phyloP scores from a whole-genome alignment of 2,329 filamentous ascomycete genomes.

The Macroventuria anomochaeta region DNA sequence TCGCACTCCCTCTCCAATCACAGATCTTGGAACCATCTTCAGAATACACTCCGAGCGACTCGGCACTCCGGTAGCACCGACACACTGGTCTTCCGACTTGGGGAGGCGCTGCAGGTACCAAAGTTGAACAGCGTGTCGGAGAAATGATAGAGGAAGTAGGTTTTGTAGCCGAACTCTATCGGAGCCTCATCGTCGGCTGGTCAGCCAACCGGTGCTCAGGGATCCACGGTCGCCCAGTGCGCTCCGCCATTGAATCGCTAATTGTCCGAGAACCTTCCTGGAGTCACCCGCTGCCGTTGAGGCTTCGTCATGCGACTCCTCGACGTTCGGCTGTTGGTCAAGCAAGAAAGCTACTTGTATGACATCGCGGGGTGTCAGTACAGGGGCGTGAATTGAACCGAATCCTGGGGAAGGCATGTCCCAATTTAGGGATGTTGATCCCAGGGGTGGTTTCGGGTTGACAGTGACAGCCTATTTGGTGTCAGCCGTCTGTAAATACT shows the following conservation, averaged over 20 bases:
- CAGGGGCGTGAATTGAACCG: slow-evolving; percentile 48
- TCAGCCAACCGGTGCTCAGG: slow-evolving; percentile 83
- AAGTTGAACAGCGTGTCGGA: slow-evolving; percentile 9
- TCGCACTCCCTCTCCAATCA: slow-evolving; percentile 9
- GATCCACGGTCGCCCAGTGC: slow-evolving; percentile 89
- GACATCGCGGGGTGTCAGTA: slow-evolving; percentile 67
- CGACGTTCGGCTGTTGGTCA: slow-evolving; percentile 59
- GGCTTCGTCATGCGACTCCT: slow-evolving; percentile 53
- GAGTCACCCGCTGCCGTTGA: slow-evolving; percentile 40
- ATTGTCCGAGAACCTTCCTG: slow-evolving; percentile 73
- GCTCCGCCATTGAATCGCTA: slow-evolving; percentile 87
- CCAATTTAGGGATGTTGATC: slow-evolving; percentile 62
- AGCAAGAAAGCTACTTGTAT: slow-evolving; percentile 69
- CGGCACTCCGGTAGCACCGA: slow-evolving; percentile 5
- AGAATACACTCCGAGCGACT: slow-evolving; percentile 3
- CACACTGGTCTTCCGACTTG: slow-evolving; percentile 2
- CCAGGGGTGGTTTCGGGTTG: slow-evolving; percentile 61
- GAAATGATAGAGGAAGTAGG: background rate
- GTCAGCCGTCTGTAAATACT: slow-evolving; percentile 12
- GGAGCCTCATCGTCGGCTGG: slow-evolving; percentile 42
- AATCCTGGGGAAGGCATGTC: slow-evolving; percentile 51
- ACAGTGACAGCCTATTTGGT: slow-evolving; percentile 49
- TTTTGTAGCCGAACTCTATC: slow-evolving; percentile 7
- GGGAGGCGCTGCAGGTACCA: slow-evolving; percentile 4
- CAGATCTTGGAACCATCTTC: background rate